Percentiles rank a stretch among this genome's conserved stretches.
Conservation (phyloP, 208 protist genomes). For the Leishmania tarentolae region DNA sequence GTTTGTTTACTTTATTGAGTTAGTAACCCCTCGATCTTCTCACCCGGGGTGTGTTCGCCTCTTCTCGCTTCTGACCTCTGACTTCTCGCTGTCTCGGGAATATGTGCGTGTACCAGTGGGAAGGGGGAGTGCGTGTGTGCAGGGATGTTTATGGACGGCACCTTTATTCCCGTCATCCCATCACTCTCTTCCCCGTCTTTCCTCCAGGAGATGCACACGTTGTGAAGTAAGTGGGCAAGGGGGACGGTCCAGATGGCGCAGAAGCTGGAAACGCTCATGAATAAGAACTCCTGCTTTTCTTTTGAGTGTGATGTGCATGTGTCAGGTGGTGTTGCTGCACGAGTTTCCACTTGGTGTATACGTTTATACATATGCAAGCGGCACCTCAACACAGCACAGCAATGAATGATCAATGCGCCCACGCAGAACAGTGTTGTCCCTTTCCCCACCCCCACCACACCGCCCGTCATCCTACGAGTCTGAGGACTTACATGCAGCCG, state of each 20-base stretch:
- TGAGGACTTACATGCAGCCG: background rate
- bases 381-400: background rate
- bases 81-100: background rate
- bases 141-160: background rate
- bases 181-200: background rate
- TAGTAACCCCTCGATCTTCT: background rate
- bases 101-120: background rate
- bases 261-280: background rate
- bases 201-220: background rate
- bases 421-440: background rate
- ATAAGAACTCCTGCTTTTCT: background rate
- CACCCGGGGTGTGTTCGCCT: background rate
- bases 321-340: background rate
- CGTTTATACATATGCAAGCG: background rate
- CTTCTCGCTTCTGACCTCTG: background rate
- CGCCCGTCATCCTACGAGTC: background rate
- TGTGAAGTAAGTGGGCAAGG: background rate
- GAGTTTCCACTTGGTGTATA: constrained; percentile 5
- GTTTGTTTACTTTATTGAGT: background rate
- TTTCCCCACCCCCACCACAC: too few species aligned
- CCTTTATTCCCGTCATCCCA: background rate
- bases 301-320: background rate
- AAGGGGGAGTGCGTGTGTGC: background rate
- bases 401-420: background rate
- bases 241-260: background rate